phyloP scores from a whole-genome alignment of 2,329 filamentous ascomycete species.

The Macrophomina phaseolina region DNA sequence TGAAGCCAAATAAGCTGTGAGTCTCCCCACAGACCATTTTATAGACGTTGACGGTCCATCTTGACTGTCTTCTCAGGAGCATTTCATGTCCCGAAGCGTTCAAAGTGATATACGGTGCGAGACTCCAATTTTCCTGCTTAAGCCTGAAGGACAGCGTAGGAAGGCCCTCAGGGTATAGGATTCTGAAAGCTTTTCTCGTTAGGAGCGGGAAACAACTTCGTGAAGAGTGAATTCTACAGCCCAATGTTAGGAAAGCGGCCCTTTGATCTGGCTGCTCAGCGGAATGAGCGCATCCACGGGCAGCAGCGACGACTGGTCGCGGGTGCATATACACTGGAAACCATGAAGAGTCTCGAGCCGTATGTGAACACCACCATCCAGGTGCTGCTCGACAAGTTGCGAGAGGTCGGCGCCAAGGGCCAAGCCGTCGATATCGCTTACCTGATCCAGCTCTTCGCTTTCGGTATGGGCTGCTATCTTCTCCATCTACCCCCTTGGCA shows the following conservation, averaged over 20 bases:
- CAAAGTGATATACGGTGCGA: no score
- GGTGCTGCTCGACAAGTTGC: neutral
- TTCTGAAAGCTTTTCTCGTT: no score
- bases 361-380: neutral
- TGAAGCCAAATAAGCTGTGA: conserved; percentile 10
- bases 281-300: neutral
- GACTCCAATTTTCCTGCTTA: no score
- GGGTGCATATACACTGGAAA: neutral
- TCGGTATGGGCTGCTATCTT: neutral
- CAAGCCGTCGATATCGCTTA: neutral
- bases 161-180: no score
- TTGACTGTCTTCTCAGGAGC: neutral
- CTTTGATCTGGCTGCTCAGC: neutral
- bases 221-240: neutral
- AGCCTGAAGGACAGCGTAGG: no score
- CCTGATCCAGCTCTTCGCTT: conserved; percentile 7
- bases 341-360: neutral
- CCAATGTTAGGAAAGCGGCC: neutral
- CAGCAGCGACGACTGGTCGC: neutral
- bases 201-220: neutral
- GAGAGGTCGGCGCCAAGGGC: neutral
- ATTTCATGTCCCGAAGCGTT: neutral
- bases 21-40: neutral
- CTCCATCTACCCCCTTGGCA: no score
- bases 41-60: no score